Conservation (phyloP, 805 yeast species). For the Wickerhamiella bombiphila region DNA sequence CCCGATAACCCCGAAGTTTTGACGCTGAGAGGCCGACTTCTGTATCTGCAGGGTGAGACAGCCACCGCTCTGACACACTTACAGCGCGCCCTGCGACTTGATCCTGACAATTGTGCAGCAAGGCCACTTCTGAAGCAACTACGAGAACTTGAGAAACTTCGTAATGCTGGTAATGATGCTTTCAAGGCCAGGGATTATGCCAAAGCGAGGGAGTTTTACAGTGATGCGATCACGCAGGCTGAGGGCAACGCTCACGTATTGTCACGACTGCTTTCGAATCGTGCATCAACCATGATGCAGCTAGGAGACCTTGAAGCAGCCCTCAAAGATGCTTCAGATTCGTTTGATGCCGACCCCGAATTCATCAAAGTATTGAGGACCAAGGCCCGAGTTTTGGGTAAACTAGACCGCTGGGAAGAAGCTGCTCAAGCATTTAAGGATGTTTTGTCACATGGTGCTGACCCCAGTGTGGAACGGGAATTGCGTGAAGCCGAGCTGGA, state of each 20-base stretch:
- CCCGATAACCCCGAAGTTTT: slow-evolving; percentile 28
- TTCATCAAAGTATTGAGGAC: slow-evolving; percentile 47
- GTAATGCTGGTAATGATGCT: slow-evolving; percentile 49
- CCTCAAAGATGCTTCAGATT: slow-evolving; percentile 53
- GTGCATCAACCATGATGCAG: slow-evolving; percentile 77
- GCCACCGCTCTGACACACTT: slow-evolving; percentile 26
- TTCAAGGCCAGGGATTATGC: slow-evolving; percentile 51
- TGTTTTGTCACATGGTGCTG: slow-evolving; percentile 26
- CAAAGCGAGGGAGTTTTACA: slow-evolving; percentile 55
- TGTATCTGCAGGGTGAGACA: slow-evolving; percentile 27
- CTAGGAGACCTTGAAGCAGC: slow-evolving; percentile 70
- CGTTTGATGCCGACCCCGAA: slow-evolving; percentile 51
- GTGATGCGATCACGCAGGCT: slow-evolving; percentile 58
- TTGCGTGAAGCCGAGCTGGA: slow-evolving; percentile 29
- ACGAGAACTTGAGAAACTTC: slow-evolving; percentile 24
- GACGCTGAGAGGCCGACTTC: slow-evolving; percentile 25
- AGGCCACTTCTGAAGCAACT: slow-evolving; percentile 21
- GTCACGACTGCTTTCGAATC: slow-evolving; percentile 51
- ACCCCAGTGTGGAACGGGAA: slow-evolving; percentile 24
- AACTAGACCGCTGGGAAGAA: slow-evolving; percentile 29
- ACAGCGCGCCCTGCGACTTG: slow-evolving; percentile 27
- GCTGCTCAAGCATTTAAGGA: slow-evolving; percentile 25
- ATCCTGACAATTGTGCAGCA: slow-evolving; percentile 28
- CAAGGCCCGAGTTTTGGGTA: slow-evolving; percentile 27
- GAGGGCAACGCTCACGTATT: slow-evolving; percentile 34